Evolutionary conservation across 2,329 filamentous ascomycete species (phyloP), one percentile per base, ranked within the genome.

Genomic region (Cadophora luteo-olivacea): DNA sequence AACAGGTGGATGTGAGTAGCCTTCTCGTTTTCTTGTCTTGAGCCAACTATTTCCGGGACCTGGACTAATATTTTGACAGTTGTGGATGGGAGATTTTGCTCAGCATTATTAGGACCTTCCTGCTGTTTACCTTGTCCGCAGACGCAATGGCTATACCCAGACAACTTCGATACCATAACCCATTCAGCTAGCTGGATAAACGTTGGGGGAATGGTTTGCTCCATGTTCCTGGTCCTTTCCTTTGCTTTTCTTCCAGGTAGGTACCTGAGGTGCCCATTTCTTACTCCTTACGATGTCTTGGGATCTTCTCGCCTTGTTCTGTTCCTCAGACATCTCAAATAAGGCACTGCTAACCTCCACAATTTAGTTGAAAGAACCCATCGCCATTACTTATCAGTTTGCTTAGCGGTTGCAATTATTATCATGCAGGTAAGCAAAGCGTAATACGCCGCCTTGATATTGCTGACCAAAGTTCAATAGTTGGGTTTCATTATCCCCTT

Each of bases 121-220:
- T 99, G 96, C 79, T 99, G 96, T 79, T 80, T 99, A 67, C 96
- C 96, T 70, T 99, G 96, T 79, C 96, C 96, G 38, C 85, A 92
- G 76, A 91, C 92, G 12, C 88, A 95, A 67, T 98, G 91, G 90
- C 81, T 87, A 29, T 89, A 90, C 72, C 84, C 87, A 14, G 84
- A 88, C 72, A 85, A 81, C 75, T 91, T 91, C 78, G 71, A 81
- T 22, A 82, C 82, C 1, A 77, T 93, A 74, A 90, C 89, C 25
- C 80, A 83, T 60, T 87, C 87, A 16, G 89, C 93, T n/a, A 92
- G 93, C 79, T 97, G 92, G 89, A 83, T 97, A 67, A 93, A 92
- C 71, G 89, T 97, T 19, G 87, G 85, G 11, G 89, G 93, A 65
- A 85, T 94, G 52, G 81, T 91, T 60, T 89, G 91, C 74, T 91